These are phyloP conservation scores for Pyropia yezoensis DNA, from an alignment of 23 red algal species.

Conservation along the genomic window DNA sequence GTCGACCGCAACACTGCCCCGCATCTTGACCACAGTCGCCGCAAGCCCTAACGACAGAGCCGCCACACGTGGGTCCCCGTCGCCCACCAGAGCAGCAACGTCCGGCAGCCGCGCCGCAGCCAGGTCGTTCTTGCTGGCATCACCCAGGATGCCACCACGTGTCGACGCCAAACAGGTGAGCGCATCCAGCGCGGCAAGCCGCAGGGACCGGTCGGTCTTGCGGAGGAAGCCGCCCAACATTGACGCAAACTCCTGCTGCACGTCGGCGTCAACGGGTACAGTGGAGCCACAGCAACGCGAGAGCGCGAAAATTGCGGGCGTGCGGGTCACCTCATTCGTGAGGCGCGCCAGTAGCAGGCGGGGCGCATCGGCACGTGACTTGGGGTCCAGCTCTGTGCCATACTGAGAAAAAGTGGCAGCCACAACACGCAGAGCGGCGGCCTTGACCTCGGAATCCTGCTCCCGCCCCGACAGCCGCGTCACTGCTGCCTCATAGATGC, in stretches of 20 bases:
- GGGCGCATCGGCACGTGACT: slow-evolving; percentile 22
- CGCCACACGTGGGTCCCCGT: slow-evolving; percentile 40
- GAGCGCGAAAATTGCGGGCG: slow-evolving; percentile 31
- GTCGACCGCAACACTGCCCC: slow-evolving; percentile 11
- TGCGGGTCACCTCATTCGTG: slow-evolving; percentile 33
- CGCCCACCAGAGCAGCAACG: slow-evolving; percentile 37
- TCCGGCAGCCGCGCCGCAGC: slow-evolving; percentile 30
- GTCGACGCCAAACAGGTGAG: slow-evolving; percentile 8
- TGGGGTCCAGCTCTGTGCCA: slow-evolving; percentile 25
- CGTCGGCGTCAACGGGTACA: background rate
- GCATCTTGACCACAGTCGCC: slow-evolving; percentile 30
- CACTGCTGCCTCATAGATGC: slow-evolving; percentile 49
- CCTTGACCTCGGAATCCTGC: slow-evolving; percentile 85
- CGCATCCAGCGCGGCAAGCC: slow-evolving; percentile 42
- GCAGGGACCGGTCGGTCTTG: slow-evolving; percentile 56
- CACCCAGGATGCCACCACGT: too few relatives aligned
- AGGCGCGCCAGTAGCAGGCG: slow-evolving; percentile 36
- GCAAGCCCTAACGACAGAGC: slow-evolving; percentile 36
- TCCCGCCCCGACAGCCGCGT: slow-evolving; percentile 42
- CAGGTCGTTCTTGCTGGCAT: too few relatives aligned
- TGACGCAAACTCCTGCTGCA: slow-evolving; percentile 1
- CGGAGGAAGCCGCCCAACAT: slow-evolving; percentile 29
- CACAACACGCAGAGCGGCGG: slow-evolving; percentile 45
- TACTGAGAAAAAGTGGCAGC: slow-evolving; percentile 29
- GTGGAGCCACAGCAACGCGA: too few relatives aligned